Conservation (phyloP, 495 filamentous ascomycete species). For the Bacidia gigantensis region DNA sequence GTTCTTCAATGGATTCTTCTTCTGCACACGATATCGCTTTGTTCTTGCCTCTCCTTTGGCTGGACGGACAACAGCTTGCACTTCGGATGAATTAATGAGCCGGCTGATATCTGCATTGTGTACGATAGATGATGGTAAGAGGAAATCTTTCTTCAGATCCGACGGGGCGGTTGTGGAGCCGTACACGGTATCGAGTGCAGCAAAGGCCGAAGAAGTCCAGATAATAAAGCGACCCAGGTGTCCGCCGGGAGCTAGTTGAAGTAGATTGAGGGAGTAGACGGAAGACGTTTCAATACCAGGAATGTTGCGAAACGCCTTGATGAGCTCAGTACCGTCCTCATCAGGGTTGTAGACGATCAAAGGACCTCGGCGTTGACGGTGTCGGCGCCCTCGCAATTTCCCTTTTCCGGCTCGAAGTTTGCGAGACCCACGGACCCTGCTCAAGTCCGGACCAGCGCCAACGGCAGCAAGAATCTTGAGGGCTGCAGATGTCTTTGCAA, state of each 20-base stretch:
- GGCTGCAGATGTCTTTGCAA: slow-evolving; percentile 82
- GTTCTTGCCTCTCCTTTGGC: slow-evolving; percentile 80
- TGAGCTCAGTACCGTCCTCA: slow-evolving; percentile 80
- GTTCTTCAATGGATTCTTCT: slow-evolving; percentile 99
- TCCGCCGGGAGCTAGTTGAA: slow-evolving; percentile 96
- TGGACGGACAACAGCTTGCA: slow-evolving; percentile 81
- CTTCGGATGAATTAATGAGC: slow-evolving; percentile 96
- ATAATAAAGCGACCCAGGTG: slow-evolving; percentile 98
- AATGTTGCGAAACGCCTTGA: slow-evolving; percentile 92
- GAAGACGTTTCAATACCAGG: slow-evolving; percentile 94
- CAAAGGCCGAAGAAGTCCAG: slow-evolving; percentile 95
- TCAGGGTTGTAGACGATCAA: slow-evolving; percentile 92
- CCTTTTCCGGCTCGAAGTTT: slow-evolving; percentile 97
- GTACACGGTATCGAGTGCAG: slow-evolving; percentile 91
- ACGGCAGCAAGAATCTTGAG: slow-evolving; percentile 74
- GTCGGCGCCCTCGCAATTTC: slow-evolving; percentile 86
- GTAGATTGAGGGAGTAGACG: slow-evolving; percentile 91
- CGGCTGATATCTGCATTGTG: slow-evolving; percentile 84
- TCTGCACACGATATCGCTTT: slow-evolving; percentile 84
- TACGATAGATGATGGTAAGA: slow-evolving; percentile 77
- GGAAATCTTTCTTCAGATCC: slow-evolving; percentile 94
- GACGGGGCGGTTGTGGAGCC: slow-evolving; percentile 73
- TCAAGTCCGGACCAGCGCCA: slow-evolving; percentile 78
- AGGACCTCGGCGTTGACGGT: slow-evolving; percentile 93
- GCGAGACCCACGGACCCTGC: slow-evolving; percentile 83